These are phyloP conservation scores for Penicillium parvum DNA, from an alignment of 495 filamentous ascomycete genomes.

Conservation along the genomic window DNA sequence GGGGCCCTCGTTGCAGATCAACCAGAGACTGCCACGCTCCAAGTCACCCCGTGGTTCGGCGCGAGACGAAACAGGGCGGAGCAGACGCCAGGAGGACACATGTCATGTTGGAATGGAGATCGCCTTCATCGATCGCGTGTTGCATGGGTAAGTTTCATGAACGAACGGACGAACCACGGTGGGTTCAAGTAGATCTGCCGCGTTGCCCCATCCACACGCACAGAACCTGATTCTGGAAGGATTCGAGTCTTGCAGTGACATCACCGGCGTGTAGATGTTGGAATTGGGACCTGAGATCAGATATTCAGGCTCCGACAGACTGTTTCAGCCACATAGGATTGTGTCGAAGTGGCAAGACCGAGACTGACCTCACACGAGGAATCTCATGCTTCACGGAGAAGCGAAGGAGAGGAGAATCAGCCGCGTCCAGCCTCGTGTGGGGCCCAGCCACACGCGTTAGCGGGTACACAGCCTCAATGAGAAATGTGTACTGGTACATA, in stretches of 20 bases:
- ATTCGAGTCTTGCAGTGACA: neutral
- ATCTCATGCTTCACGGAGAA: neutral
- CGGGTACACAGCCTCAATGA: conserved; percentile 36
- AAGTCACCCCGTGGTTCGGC: neutral
- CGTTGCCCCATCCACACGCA: neutral
- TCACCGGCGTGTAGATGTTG: neutral
- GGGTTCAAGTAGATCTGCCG: conserved; percentile 1
- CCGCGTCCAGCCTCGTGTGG: conserved; percentile 13
- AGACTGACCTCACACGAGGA: neutral
- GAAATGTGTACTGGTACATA: conserved; percentile 10
- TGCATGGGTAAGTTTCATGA: too few relatives aligned
- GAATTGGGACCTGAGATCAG: too few relatives aligned
- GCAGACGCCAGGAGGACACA: too few relatives aligned
- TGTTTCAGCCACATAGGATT: too few relatives aligned
- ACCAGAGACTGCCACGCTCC: too few relatives aligned
- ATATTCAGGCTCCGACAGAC: too few relatives aligned
- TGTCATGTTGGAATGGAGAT: too few relatives aligned
- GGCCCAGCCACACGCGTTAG: conserved; percentile 28
- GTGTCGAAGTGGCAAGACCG: too few relatives aligned
- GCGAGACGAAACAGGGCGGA: neutral
- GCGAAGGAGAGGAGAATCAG: neutral
- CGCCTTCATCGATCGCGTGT: too few relatives aligned
- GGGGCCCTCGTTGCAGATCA: too few relatives aligned
- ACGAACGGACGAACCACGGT: conserved; percentile 3
- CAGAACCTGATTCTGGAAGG: neutral